Conservation (phyloP, 2,329 filamentous ascomycete species). For the Talaromyces atroroseus region DNA sequence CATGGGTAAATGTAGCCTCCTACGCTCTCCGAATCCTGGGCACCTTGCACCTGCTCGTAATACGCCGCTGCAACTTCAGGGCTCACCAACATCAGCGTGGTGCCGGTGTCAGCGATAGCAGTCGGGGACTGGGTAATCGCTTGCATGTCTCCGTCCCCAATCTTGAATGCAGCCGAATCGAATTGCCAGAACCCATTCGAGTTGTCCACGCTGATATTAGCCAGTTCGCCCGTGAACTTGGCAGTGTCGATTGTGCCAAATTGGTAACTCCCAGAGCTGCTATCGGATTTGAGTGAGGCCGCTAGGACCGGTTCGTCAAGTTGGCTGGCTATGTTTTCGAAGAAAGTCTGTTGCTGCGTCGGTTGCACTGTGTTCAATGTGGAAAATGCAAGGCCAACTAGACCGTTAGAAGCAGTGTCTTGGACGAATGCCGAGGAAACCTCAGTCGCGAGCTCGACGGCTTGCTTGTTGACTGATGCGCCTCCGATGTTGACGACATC, state of each 20-base stretch:
- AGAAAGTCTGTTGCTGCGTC: conserved; percentile 63
- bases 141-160: conserved; percentile 42
- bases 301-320: conserved; percentile 66
- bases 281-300: conserved; percentile 56
- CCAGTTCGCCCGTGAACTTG: conserved; percentile 59
- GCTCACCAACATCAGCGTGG: conserved; percentile 59
- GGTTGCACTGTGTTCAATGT: conserved; percentile 61
- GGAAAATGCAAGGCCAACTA: conserved; percentile 64
- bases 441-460: conserved; percentile 60
- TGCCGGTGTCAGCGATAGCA: conserved; percentile 64
- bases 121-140: conserved; percentile 25
- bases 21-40: conserved; percentile 38
- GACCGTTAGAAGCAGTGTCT: conserved; percentile 60
- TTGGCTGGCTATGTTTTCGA: conserved; percentile 60
- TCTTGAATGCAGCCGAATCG: conserved; percentile 50
- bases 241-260: conserved; percentile 64
- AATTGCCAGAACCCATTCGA: conserved; percentile 66
- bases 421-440: conserved; percentile 55
- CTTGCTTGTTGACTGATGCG: conserved; percentile 55
- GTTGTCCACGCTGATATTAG: conserved; percentile 58
- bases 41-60: conserved; percentile 52
- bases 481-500: conserved; percentile 65
- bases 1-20: conserved; percentile 57
- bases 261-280: conserved; percentile 61
- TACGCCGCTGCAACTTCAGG: conserved; percentile 54